Percentiles rank a stretch among this genome's conserved stretches.
Conservation (phyloP, 2,329 filamentous ascomycete genomes). For the Neonectria magnoliae region DNA sequence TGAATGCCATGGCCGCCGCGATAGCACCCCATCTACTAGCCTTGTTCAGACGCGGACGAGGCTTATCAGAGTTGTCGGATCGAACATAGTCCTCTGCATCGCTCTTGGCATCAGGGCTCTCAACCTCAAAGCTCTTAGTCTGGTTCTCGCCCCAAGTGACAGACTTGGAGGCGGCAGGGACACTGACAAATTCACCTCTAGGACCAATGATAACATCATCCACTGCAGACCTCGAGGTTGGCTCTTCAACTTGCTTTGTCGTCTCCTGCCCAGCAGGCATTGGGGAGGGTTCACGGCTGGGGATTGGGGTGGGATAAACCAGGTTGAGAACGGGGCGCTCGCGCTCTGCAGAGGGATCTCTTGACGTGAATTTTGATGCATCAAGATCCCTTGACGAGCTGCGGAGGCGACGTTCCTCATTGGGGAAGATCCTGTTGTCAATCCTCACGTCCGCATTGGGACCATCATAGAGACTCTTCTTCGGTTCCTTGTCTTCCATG, state of each 20-base stretch:
- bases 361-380: conserved; percentile 52
- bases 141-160: conserved; percentile 74
- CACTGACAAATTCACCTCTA: conserved; percentile 54
- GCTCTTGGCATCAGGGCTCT: conserved; percentile 62
- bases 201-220: conserved; percentile 52
- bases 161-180: conserved; percentile 56
- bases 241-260: conserved; percentile 29
- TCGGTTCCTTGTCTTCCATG: conserved; percentile 54
- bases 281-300: conserved; percentile 57
- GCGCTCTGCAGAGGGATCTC: conserved; percentile 64
- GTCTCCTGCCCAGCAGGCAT: conserved; percentile 36
- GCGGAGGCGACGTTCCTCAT: conserved; percentile 56
- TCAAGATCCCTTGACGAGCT: conserved; percentile 40
- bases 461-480: conserved; percentile 63
- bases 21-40: conserved; percentile 63
- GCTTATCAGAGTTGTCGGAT: conserved; percentile 40
- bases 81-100: conserved; percentile 45
- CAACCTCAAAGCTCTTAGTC: conserved; percentile 70
- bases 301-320: conserved; percentile 67
- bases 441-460: conserved; percentile 73
- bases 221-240: conserved; percentile 37
- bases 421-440: conserved; percentile 67
- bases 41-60: conserved; percentile 50
- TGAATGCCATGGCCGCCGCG: conserved; percentile 59
- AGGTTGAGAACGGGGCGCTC: conserved; percentile 69